Evolutionary conservation across 768 basidiomycete genomes (phyloP), one percentile per base, ranked within the genome.

Genomic region (Amanita fuliginea): DNA sequence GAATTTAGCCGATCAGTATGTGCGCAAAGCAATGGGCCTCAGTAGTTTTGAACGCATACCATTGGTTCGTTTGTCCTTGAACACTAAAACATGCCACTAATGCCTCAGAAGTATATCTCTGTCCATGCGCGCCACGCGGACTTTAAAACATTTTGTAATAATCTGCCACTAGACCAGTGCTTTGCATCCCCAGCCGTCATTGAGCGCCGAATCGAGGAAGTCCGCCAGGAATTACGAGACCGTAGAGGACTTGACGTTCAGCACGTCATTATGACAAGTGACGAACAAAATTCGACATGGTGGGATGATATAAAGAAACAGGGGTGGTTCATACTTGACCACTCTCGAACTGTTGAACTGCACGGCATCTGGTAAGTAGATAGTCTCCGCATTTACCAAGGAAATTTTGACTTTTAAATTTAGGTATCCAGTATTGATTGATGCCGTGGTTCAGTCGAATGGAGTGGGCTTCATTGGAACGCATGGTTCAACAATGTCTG

Each of bases 341-440:
- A 78, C 58, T 64, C 71, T 6, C 53, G 60, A 16, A 79, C 78
- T 4, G 68, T 57, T 34, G 69, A 75, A 47, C 57, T 56, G 10
- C 67, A 76, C 51, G 76, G 77, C 7, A 60, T 60, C 39, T 81
- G 78, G 79, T 78, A 53, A 54, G 72, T 57, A 34, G 6, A 45
- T 36, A 4, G 41, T 35, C 44, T 1, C 40, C 42, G 26, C 24
- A 18, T 26, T 26, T 26, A 3, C 1, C 4, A 32, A 32, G 30
- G 32, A 11, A 32, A 26, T 3, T 26, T 6, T 26, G 6, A 24
- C 4, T 26, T 32, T 30, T 36, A 37, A 11, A 49, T 33, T 35
- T 18, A 83, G 83, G 82, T 81, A 84, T 61, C 81, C 83, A 10
- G 65, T 83, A n/a, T 63, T 88, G 44, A 72, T 87, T 45, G 85